These are phyloP conservation scores for Bipolaris bicolor DNA, from an alignment of 2,329 filamentous ascomycete species.

Conservation along the genomic window DNA sequence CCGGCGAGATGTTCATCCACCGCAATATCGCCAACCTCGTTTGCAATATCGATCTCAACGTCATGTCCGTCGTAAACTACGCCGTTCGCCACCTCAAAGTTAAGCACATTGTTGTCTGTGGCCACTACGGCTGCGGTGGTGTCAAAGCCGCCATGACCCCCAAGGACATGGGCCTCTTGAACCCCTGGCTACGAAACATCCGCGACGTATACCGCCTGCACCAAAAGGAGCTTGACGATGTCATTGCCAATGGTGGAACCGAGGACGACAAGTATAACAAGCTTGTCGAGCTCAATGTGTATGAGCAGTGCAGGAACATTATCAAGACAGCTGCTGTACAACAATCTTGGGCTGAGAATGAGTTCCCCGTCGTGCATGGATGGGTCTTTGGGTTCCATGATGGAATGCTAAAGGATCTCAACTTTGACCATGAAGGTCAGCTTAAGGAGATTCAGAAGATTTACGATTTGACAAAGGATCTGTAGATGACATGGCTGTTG, in stretches of 20 bases:
- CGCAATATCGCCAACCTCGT: conserved; percentile 49
- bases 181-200: conserved; percentile 77
- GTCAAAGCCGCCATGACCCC: conserved; percentile 67
- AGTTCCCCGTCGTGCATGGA: conserved; percentile 73
- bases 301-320: conserved; percentile 48
- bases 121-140: conserved; percentile 72
- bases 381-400: conserved; percentile 76
- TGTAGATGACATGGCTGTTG: not conserved
- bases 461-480: conserved; percentile 56
- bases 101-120: conserved; percentile 72
- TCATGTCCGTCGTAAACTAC: conserved; percentile 51
- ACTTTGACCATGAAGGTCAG: conserved; percentile 66
- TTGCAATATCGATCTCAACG: conserved; percentile 50
- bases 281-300: conserved; percentile 48
- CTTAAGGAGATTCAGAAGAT: conserved; percentile 68
- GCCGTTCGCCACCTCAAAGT: conserved; percentile 57
- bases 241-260: conserved; percentile 21
- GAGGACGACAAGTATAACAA: conserved; percentile 42
- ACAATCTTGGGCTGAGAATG: conserved; percentile 65
- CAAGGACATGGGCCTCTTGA: conserved; percentile 72
- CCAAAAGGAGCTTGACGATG: conserved; percentile 68
- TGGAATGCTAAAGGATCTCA: conserved; percentile 69
- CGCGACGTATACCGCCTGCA: conserved; percentile 75
- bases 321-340: conserved; percentile 60
- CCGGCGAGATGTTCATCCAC: conserved; percentile 45